Base-by-base conservation (phyloP, 805 yeast genomes). In the Wickerhamomyces pijperi region DNA sequence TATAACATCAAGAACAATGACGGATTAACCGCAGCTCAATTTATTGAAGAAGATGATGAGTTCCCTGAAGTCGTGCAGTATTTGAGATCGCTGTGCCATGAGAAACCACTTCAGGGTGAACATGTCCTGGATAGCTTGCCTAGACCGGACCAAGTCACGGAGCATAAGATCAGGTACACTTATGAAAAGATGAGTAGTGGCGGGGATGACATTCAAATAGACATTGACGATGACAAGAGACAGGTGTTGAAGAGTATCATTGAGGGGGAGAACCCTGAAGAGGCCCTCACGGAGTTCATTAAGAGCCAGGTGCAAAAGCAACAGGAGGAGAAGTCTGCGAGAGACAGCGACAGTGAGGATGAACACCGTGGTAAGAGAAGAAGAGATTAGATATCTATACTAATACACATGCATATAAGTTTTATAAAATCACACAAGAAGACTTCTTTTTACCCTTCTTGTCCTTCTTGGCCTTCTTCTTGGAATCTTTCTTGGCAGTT, bases 11-110 rank as follows among this genome's bases (percentile, higher is more conserved):
- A 66, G 53, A 90, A 92, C 56, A 57, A 61, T 34, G 95, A 84
- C 20, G 94, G 85, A 3, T 70, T 74, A 51, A 87, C 90, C 2
- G 67, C 95, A 1, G 70, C 75, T 11, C 76, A 78, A 41, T 80
- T 74, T 55, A 76, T 83, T 32, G 84, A 78, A 51, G 94, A 86
- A 46, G 96, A 87, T 35, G 86, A 72, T 17, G 97, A 90, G 46
- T 80, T 70, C 47, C 88, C 92, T 2, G 95, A 86, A 31, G 62
- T 90, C 13, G 76, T 76, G 9, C 67, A 64, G 28, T 92, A 82
- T 51, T 63, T 88, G 49, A 65, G 63, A 36, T 47, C 67, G 0
- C 60, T 73, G 45, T 55, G 42, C 28, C 61, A 47, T 39, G 59
- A 46, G 60, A 54, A 47, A 23, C 37, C 25, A 16, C n/a, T n/a